Conservation (phyloP, 805 yeast species). For the Sugiyamaella smithiae region DNA sequence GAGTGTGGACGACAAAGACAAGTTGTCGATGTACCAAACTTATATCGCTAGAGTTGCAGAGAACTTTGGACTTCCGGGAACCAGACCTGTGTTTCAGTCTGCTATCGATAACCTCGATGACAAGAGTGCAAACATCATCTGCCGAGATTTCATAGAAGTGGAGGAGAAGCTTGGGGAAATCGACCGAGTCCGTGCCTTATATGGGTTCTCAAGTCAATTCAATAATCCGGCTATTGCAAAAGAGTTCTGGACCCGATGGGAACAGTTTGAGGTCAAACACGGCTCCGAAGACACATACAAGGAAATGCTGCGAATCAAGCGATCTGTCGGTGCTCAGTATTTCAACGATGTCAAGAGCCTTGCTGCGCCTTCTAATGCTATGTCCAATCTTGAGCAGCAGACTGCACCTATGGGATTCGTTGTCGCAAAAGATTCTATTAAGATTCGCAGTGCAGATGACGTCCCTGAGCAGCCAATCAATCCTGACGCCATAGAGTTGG, state of each 20-base stretch:
- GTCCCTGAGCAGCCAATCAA: constrained; percentile 16
- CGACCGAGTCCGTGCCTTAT: constrained; percentile 61
- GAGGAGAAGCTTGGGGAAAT: constrained; percentile 55
- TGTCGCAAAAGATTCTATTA: constrained; percentile 2
- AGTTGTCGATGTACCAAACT: constrained; percentile 43
- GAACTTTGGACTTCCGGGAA: constrained; percentile 41
- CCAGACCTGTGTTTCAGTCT: constrained; percentile 50
- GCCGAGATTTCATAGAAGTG: constrained; percentile 52
- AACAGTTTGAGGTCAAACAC: constrained; percentile 62
- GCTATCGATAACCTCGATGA: constrained; percentile 51
- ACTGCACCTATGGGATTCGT: constrained; percentile 28
- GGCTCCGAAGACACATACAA: constrained; percentile 74
- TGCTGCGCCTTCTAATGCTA: constrained; percentile 14
- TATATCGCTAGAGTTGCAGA: constrained; percentile 42
- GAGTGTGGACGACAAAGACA: constrained; percentile 31
- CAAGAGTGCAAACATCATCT: constrained; percentile 41
- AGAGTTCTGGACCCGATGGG: constrained; percentile 67
- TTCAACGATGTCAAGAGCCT: constrained; percentile 16
- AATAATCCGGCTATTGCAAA: constrained; percentile 33
- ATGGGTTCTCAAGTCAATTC: constrained; percentile 51
- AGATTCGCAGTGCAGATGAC: no score
- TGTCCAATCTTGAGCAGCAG: constrained; percentile 13
- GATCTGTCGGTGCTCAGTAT: constrained; percentile 36
- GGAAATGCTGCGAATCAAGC: constrained; percentile 64
- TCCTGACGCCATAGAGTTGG: constrained; percentile 26